A percentile compares a stretch with the other conserved stretches of the same genome.
These are phyloP conservation scores for Ambrosiella xylebori DNA, from an alignment of 2,329 filamentous ascomycete species.

Conservation along the genomic window DNA sequence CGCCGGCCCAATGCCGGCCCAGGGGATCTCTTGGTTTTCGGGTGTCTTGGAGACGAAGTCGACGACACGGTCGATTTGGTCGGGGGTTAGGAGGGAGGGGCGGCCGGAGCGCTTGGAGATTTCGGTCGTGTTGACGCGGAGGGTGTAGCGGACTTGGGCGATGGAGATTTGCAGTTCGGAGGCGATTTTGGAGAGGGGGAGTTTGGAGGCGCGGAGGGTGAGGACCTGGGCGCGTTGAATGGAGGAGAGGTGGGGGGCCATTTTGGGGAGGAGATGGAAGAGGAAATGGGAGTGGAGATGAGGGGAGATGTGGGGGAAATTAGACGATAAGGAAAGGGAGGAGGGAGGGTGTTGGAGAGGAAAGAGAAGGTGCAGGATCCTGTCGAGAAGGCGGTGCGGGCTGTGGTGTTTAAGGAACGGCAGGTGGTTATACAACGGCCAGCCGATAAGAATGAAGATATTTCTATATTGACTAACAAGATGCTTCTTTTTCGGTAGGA, in stretches of 20 bases:
- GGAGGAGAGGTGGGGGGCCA: constrained; percentile 12
- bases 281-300: not conserved
- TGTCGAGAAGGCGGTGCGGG: not conserved
- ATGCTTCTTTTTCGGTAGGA: not conserved
- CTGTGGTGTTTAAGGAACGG: too few species aligned
- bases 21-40: constrained; percentile 9
- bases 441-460: not conserved
- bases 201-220: constrained; percentile 10
- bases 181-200: constrained; percentile 11
- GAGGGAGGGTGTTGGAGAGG: not conserved
- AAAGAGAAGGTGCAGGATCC: not conserved
- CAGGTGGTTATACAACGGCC: not conserved
- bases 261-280: not conserved
- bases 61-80: constrained; percentile 12
- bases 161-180: constrained; percentile 9
- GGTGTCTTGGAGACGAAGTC: constrained; percentile 9
- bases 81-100: constrained; percentile 8
- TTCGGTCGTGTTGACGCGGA: constrained; percentile 9
- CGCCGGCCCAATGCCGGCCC: constrained; percentile 11
- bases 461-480: not conserved
- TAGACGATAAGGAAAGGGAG: not conserved
- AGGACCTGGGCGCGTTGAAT: constrained; percentile 12
- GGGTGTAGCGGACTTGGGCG: constrained; percentile 11
- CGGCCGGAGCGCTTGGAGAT: constrained; percentile 11
- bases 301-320: not conserved